Evolutionary conservation across 805 yeast species (phyloP), one percentile per base, ranked within the genome.

Genomic region (Saccharomycopsis babjevae): DNA sequence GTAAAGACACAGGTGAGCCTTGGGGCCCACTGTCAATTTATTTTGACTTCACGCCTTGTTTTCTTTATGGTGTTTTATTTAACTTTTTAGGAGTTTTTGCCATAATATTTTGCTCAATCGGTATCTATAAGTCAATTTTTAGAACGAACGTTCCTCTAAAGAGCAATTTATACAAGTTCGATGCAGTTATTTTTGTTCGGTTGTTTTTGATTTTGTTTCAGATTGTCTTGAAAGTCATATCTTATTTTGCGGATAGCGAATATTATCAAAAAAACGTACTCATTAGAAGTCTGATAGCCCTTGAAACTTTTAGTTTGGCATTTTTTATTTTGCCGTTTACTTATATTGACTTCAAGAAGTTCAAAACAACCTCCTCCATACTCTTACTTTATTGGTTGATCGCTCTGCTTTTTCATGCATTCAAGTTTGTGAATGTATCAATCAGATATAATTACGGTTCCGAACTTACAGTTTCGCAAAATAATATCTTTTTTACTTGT

Each of bases 371-470:
- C 1, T 82, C 79, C 66, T 86, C 93, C 1, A 76, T 82, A 0
- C 73, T 91, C 56, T 78, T 93, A 46, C 77, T 86, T 64, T 93
- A 82, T 72, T 93, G 97, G 97, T 74, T 87, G 56, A 76, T 84
- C 61, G 76, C 79, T 50, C 66, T 79, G 0, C 59, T 85, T 5
- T 74, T 83, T 40, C 80, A 81, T 25, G 60, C 74, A 11, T 73
- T 81, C 43, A 80, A 81, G 64, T 66, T 81, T 5, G 66, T 73
- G 38, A 77, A 79, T 64, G 66, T 74, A 40, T 32, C 67, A 11
- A 72, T 75, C 58, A 73, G 81, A 69, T 67, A 68, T 52, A 57
- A 60, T 25, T 72, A 72, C 46, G 72, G 71, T 38, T 66, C 65
- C 3, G 59, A 61, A n/a, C 67, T 70, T 68, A 66, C 70, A 39